Percentiles rank a stretch among this genome's conserved stretches.
Conservation (phyloP, 495 filamentous ascomycete species). For the Aspergillus bridgeri region DNA sequence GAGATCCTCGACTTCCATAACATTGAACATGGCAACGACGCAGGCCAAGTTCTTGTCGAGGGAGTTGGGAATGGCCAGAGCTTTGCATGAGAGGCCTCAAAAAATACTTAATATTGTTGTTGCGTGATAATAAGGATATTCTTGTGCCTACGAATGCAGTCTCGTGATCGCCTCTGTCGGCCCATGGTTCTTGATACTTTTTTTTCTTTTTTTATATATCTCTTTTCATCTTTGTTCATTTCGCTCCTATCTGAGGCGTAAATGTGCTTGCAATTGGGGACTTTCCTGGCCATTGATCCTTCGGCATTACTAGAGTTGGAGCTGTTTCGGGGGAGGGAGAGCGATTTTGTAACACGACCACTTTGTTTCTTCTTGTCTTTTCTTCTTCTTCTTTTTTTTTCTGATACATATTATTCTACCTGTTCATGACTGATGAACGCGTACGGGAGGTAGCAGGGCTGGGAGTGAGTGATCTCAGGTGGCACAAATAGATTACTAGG, state of each 20-base stretch:
- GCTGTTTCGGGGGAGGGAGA: neutral
- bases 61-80: slow-evolving; percentile 32
- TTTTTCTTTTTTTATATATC: neutral
- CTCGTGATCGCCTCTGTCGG: neutral
- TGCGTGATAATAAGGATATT: slow-evolving; percentile 18
- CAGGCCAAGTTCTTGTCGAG: slow-evolving; percentile 33
- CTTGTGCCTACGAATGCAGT: slow-evolving; percentile 12
- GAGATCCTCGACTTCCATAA: slow-evolving; percentile 99
- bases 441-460: too few species aligned
- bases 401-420: neutral
- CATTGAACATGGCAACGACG: slow-evolving; percentile 60
- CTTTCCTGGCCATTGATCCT: neutral
- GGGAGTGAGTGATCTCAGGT: too few species aligned
- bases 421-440: neutral
- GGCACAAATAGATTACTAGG: too few species aligned
- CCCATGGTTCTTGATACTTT: too few species aligned
- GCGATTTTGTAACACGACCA: neutral
- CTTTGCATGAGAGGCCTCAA: slow-evolving; percentile 25
- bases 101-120: neutral
- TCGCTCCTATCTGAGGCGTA: slow-evolving; percentile 1
- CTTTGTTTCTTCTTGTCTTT: neutral
- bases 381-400: neutral
- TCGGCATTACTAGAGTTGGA: neutral
- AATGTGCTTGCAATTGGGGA: neutral
- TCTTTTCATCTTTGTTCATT: slow-evolving; percentile 4